phyloP scores from a whole-genome alignment of 345 rosid species.

The Rhodamnia rubescens region DNA sequence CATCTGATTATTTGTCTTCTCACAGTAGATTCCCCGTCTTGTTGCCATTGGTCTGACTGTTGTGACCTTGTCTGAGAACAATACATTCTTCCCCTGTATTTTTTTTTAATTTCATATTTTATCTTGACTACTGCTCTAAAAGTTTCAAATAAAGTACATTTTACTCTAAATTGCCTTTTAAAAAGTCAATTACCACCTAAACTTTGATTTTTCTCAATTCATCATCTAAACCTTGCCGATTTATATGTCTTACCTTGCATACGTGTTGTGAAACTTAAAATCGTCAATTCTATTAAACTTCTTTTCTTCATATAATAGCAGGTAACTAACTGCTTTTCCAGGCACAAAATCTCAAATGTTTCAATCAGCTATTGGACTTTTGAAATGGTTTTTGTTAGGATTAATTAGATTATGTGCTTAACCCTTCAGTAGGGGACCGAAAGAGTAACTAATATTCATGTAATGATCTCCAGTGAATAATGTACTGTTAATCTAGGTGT shows the following conservation, averaged over 20 bases:
- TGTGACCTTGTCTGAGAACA: neutral
- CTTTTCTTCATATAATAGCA: neutral
- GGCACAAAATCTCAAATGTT: neutral
- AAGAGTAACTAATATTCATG: neutral
- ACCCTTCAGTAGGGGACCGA: neutral
- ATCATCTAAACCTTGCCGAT: neutral
- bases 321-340: neutral
- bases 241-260: neutral
- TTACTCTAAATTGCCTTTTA: neutral
- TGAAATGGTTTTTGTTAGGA: neutral
- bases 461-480: neutral
- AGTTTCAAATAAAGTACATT: neutral
- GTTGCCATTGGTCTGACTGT: neutral
- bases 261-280: neutral
- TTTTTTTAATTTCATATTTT: neutral
- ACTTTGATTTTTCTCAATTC: neutral
- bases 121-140: neutral
- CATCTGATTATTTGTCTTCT: neutral
- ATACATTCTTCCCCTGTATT: neutral
- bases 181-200: neutral
- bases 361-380: neutral
- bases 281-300: neutral
- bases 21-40: neutral
- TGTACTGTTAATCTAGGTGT: neutral
- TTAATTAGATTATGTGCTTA: neutral